A percentile compares a stretch with the other conserved stretches of the same genome.
phyloP scores from a whole-genome alignment of 2,329 filamentous ascomycete genomes.

The Fusarium irregulare region DNA sequence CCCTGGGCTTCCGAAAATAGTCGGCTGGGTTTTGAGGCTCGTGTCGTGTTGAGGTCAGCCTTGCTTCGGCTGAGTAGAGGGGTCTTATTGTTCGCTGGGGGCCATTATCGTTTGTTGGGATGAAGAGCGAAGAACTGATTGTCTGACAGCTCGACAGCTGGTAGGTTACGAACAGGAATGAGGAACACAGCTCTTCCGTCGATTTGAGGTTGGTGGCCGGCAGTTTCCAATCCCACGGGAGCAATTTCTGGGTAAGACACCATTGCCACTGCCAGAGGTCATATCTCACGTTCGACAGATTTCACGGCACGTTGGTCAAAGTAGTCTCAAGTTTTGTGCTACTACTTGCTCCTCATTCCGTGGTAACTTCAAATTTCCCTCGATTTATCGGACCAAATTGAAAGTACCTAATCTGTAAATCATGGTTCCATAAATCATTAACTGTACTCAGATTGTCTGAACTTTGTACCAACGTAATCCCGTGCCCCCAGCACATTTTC shows the following conservation, averaged over 20 bases:
- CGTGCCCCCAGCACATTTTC: background rate
- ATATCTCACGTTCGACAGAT: background rate
- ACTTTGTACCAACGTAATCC: background rate
- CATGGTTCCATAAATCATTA: constrained; percentile 7
- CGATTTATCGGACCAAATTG: background rate
- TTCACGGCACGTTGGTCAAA: background rate
- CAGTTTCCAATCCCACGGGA: background rate
- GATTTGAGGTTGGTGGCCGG: rapidly evolving
- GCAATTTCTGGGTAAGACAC: background rate
- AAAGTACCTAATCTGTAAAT: background rate
- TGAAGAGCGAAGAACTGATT: background rate
- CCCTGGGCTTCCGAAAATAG: constrained; percentile 36
- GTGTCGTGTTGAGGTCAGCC: background rate
- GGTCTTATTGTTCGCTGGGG: background rate
- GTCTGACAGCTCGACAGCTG: rapidly evolving
- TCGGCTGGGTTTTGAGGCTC: background rate
- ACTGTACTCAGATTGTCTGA: background rate
- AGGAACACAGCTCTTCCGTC: too few species aligned
- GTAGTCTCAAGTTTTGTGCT: background rate
- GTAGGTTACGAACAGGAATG: background rate
- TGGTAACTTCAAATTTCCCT: background rate
- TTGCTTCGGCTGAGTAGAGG: background rate
- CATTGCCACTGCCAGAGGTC: background rate
- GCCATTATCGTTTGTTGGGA: too few species aligned
- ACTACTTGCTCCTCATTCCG: background rate